A percentile compares a stretch with the other conserved stretches of the same genome.
These are phyloP conservation scores for Penicillium sp. DNA, from an alignment of 2,329 filamentous ascomycete species.

Conservation along the genomic window DNA sequence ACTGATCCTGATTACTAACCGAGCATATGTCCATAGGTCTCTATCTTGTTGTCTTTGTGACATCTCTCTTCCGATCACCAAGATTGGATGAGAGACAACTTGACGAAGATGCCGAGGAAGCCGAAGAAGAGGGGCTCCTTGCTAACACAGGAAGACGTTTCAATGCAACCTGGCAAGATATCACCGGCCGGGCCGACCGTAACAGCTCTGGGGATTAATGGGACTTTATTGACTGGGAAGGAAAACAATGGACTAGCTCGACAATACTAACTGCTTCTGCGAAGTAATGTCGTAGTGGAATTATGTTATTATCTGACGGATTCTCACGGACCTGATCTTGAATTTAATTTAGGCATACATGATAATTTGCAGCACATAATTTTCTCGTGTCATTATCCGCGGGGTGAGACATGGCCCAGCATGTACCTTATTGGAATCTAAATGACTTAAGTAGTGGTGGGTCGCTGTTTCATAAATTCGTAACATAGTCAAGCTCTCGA, in stretches of 20 bases:
- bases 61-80: constrained; percentile 77
- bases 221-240: not conserved
- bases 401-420: not conserved
- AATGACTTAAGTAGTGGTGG: not conserved
- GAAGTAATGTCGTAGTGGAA: not conserved
- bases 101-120: constrained; percentile 85
- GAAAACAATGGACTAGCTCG: not conserved
- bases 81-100: constrained; percentile 72
- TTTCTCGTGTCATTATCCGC: not conserved
- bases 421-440: not conserved
- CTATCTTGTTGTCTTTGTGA: constrained; percentile 78
- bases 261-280: not conserved
- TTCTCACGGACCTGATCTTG: not conserved
- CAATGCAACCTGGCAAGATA: constrained; percentile 84
- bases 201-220: constrained; percentile 1
- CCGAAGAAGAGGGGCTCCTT: constrained; percentile 89
- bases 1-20: not conserved
- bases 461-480: not conserved
- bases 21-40: constrained; percentile 46
- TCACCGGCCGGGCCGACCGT: constrained; percentile 59
- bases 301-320: not conserved
- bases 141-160: constrained; percentile 80
- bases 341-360: not conserved
- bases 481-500: constrained; percentile 15
- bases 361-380: not conserved